Evolutionary conservation across 345 rosid species (phyloP), one percentile per base, ranked within the genome.

Genomic region (Iberis pinnata): DNA sequence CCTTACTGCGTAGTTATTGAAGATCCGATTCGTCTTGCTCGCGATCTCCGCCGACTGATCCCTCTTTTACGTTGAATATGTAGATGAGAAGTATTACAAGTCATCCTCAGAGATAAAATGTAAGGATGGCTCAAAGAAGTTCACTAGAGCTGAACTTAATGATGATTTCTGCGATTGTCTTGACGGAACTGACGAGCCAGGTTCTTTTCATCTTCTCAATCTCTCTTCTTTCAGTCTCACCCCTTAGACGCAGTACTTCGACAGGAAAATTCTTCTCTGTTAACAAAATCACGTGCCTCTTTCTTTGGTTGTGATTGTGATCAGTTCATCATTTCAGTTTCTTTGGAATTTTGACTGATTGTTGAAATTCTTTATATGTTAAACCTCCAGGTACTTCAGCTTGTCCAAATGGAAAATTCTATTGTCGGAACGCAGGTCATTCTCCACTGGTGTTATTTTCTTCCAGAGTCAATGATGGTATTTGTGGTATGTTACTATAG

Each of bases 121-220:
- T 70, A 83, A 68, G 65, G 95, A 85, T 65, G 95, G 95, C 64
- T 82, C 97, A 59, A 79, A 70, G 65, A 79, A 77, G 25, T 93
- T 93, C 75, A 63, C 77, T 5, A 80, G 17, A 76, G 68, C 80
- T 50, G 94, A 82, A 70, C 89, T 88, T 53, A 93, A 93, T 44
- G 99, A 93, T 43, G 92, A 88, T 58, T 93, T 82, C 72, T 93
- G 99, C 46, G 99, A 93, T 57, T 93, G 99, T 67, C 60, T 75
- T 9, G 97, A 88, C 46, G 95, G 83, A 66, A 80, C 94, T 9
- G 99, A 93, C 47, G 95, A 93, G 61, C 97, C 99, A 50, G 97
- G 97, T 92, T 53, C 6, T 8, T 13, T 27, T 49, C n/a, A n/a
- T n/a, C n/a, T n/a, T 16, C 13, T 41, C 24, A 33, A 38, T 25